phyloP scores from a whole-genome alignment of 2,329 filamentous ascomycete genomes.

The Verticillium zaregamsianum region DNA sequence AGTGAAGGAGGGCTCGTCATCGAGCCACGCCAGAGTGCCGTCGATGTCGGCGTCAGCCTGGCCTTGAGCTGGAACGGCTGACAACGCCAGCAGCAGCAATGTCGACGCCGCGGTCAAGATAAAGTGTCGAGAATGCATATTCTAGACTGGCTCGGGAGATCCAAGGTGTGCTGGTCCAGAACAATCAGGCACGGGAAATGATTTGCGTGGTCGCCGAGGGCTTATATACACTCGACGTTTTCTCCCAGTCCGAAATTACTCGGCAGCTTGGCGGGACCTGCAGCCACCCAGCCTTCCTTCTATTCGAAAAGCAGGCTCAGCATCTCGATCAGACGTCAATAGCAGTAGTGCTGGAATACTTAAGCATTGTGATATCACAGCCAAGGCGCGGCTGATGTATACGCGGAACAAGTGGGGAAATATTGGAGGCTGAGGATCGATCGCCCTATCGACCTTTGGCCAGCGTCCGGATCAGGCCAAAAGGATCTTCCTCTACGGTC shows the following conservation, averaged over 20 bases:
- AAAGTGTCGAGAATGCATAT: background rate
- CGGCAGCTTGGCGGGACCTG: too few relatives aligned
- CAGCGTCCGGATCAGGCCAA: background rate
- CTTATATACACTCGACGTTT: background rate
- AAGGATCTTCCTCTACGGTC: background rate
- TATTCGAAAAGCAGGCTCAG: background rate
- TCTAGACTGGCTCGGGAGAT: background rate
- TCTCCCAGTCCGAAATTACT: background rate
- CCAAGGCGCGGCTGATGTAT: background rate
- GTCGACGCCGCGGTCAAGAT: background rate
- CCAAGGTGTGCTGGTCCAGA: background rate
- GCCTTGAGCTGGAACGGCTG: background rate
- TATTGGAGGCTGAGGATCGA: background rate
- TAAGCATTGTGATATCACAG: background rate
- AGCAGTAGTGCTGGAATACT: background rate
- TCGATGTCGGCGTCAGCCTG: background rate
- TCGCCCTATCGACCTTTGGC: background rate
- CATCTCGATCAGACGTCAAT: background rate
- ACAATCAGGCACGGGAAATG: background rate
- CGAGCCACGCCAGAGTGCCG: background rate
- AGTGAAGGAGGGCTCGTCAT: conserved; percentile 17
- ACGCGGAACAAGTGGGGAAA: background rate
- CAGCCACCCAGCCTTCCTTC: background rate
- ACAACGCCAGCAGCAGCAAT: background rate
- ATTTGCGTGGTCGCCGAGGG: background rate